A percentile compares a stretch with the other conserved stretches of the same genome.
Conservation (phyloP, 1,284 basidiomycete species). For the Papiliotrema terrestris region DNA sequence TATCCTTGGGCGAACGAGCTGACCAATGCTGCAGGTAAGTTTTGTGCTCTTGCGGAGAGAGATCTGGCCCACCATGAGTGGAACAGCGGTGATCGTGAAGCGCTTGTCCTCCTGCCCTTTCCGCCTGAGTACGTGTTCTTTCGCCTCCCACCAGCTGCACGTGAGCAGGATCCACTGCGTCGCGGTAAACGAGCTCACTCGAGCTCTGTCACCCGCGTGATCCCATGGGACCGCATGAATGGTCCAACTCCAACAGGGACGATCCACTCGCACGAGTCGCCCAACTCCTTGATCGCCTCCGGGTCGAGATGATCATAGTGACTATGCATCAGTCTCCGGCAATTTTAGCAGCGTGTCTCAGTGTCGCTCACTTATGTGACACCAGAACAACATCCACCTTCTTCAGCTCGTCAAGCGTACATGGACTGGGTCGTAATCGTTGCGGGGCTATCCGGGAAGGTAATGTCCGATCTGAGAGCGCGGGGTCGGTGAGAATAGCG, state of each 20-base stretch:
- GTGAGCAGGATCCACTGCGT: not conserved
- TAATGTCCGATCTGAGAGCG: constrained; percentile 50
- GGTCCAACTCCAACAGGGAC: constrained; percentile 42
- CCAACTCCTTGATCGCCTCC: constrained; percentile 41
- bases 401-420: constrained; percentile 47
- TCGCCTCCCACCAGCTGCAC: constrained; percentile 46
- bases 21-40: constrained; percentile 50
- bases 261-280: constrained; percentile 45
- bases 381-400: constrained; percentile 51
- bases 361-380: constrained; percentile 48
- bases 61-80: constrained; percentile 33
- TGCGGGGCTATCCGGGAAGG: constrained; percentile 47
- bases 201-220: constrained; percentile 43
- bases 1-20: constrained; percentile 50
- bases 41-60: not conserved
- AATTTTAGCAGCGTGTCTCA: too few relatives aligned
- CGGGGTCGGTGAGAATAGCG: constrained; percentile 53
- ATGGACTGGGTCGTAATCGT: constrained; percentile 49
- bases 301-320: constrained; percentile 49
- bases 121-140: constrained; percentile 24
- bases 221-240: constrained; percentile 38
- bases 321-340: constrained; percentile 23
- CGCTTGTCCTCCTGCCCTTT: constrained; percentile 24
- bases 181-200: constrained; percentile 29
- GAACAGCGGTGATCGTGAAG: constrained; percentile 43